Base-by-base conservation (phyloP, 1,284 basidiomycete species). In the Pholiota adiposa region DNA sequence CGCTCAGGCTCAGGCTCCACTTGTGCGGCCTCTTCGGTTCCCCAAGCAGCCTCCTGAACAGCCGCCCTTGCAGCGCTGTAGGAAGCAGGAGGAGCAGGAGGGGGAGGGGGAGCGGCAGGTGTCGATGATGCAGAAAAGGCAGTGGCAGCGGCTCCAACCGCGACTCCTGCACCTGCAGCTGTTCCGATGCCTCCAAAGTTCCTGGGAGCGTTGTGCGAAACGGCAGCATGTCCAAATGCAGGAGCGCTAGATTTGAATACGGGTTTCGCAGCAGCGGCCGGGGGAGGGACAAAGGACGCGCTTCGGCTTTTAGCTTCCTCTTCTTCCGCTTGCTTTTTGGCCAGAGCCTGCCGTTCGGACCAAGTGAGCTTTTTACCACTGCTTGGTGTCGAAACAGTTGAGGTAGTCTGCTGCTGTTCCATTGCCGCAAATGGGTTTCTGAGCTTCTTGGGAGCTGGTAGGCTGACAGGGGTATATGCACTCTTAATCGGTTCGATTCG, bases 331-430 rank as follows among this genome's bases (percentile, higher is more conserved):
- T 94, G 90, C 69, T 89, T 90, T 81, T 95, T 96, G 3, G 93
- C 89, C 31, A 89, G 77, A 0, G 92, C 94, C 72, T 97, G 94
- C 38, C 95, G 82, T 73, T 97, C 92, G 62, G 86, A 90, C 95
- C 95, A 97, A 0, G 94, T 96, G 57, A 96, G 75, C 72, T 94
- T 95, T 80, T 92, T 92, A 2, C 77, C 55, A 16, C 74, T 74
- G 19, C 77, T 74, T 49, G 68, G 63, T n/a, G 73, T 65, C 64
- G 65, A 16, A 67, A 19, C 43, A 19, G 51, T n/a, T 55, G 53
- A 3, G 58, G 56, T 54, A 56, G 69, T 65, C 8, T 38, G 72
- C 64, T 16, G 72, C 67, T 86, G 77, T 60, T 86, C 82, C 51
- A 83, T 80, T 9, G 81, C 82, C 18, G 84, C 86, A 67, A 96